Conservation (phyloP, 75 land plant species). For the Pinus tabuliformis region DNA sequence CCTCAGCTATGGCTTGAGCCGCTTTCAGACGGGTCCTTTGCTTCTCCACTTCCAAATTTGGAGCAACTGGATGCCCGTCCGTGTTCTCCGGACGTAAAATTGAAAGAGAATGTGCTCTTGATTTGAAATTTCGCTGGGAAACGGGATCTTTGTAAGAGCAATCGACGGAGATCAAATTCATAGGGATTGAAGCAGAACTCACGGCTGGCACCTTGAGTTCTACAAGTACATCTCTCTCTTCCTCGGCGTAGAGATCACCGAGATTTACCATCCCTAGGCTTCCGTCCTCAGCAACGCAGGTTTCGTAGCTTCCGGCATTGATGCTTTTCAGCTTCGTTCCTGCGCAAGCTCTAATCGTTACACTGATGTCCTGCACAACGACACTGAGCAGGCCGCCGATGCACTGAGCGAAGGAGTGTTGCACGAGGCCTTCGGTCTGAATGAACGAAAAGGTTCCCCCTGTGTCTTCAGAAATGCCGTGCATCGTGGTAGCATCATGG, state of each 20-base stretch:
- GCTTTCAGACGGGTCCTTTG: constrained; percentile 42
- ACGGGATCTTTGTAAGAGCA: constrained; percentile 6
- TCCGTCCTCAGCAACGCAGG: constrained; percentile 4
- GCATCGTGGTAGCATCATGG: too few relatives aligned
- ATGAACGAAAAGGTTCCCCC: not conserved
- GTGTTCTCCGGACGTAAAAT: not conserved
- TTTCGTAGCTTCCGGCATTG: not conserved
- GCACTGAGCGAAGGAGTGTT: constrained; percentile 28
- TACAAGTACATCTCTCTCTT: constrained; percentile 54
- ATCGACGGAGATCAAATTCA: constrained; percentile 11
- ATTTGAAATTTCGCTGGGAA: constrained; percentile 30
- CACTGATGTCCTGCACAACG: constrained; percentile 61
- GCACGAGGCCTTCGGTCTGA: constrained; percentile 22
- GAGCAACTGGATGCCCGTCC: not conserved
- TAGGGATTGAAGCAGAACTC: constrained; percentile 1
- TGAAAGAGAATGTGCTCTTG: not conserved
- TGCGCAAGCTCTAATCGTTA: constrained; percentile 36
- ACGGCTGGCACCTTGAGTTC: constrained; percentile 55
- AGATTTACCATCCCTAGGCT: constrained; percentile 38
- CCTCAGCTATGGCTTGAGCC: constrained; percentile 68
- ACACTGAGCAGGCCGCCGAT: constrained; percentile 47
- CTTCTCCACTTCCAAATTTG: not conserved
- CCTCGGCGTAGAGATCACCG: constrained; percentile 38
- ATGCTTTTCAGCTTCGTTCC: constrained; percentile 21
- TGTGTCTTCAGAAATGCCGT: too few relatives aligned